Evolutionary conservation across 805 yeast genomes (phyloP), one percentile per base, ranked within the genome.

Genomic region (Wickerhamiella azymoides): DNA sequence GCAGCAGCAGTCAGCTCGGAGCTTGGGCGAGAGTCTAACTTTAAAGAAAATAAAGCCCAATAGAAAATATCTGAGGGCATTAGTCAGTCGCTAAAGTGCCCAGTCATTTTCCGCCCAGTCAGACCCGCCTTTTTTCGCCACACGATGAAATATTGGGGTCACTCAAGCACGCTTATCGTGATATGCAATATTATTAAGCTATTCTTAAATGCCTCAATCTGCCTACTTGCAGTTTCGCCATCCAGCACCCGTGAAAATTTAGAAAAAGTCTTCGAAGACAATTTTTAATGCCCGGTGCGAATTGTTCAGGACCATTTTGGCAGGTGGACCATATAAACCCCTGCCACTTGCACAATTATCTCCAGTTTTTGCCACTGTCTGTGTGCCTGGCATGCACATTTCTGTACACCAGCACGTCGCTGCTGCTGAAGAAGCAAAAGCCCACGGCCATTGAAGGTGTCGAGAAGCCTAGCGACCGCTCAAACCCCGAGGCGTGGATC

Each of bases 401-500:
- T 14, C 33, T 25, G 10, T 38, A 25, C 21, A 25, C 40, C 9
- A 11, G n/a, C 7, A 6, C n/a, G 10, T 13, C 38, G 19, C 38
- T 40, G 13, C 10, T 40, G 14, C 3, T 17, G n/a, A 2, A 36
- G 32, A 21, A 40, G 19, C 26, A 37, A 32, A 17, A 36, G n/a
- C 18, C 38, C 18, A 7, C 19, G 30, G 21, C 28, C 5, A 21
- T n/a, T 14, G 27, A 25, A 14, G 17, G 26, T 14, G 19, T 40
- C 2, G 38, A 32, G 6, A 13, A 18, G 38, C 55, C 57, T 9
- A 13, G n/a, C 5, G 46, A 33, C 18, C 43, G 52, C 10, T 46
- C 52, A 11, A 52, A 54, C 27, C 28, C 28, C 5, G 24, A 46
- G 1, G 55, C 58, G 3, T 38, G 16, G 11, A 41, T 55, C 32